phyloP scores from a whole-genome alignment of 352 stramenopile genomes.

The Globisporangium takayamanum region DNA sequence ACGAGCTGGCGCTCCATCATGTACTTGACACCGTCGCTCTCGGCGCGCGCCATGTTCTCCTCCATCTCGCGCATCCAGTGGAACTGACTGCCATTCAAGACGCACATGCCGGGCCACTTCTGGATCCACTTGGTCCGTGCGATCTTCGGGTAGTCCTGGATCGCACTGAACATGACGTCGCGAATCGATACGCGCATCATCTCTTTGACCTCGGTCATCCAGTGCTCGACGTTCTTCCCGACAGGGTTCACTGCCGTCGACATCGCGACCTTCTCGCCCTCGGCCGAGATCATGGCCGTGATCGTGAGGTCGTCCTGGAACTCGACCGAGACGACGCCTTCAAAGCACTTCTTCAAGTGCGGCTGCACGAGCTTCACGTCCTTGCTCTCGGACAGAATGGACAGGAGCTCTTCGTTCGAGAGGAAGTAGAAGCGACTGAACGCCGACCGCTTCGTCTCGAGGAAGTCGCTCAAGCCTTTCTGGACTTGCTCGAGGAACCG shows the following conservation, averaged over 20 bases:
- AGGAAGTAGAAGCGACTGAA: constrained; percentile 95
- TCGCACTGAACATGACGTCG: constrained; percentile 87
- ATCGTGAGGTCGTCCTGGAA: constrained; percentile 91
- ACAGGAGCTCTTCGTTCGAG: constrained; percentile 93
- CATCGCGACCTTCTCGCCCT: constrained; percentile 89
- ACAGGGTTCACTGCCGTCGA: constrained; percentile 83
- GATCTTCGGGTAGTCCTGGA: constrained; percentile 89
- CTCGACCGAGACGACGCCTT: constrained; percentile 90
- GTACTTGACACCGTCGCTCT: constrained; percentile 82
- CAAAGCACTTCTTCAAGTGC: constrained; percentile 95
- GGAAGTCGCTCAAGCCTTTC: constrained; percentile 93
- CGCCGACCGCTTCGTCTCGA: constrained; percentile 91
- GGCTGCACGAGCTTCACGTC: constrained; percentile 93
- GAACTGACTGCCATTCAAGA: constrained; percentile 93
- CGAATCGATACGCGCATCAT: constrained; percentile 91
- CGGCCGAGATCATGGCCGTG: constrained; percentile 86
- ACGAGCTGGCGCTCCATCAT: constrained; percentile 89
- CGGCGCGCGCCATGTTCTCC: constrained; percentile 67
- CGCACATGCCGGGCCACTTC: constrained; percentile 91
- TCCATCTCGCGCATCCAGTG: constrained; percentile 95
- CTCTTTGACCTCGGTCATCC: constrained; percentile 93
- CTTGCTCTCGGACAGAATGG: constrained; percentile 94
- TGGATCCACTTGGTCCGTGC: constrained; percentile 94
- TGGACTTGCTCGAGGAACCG: constrained; percentile 94
- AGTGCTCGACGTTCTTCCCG: constrained; percentile 93